These are phyloP conservation scores for Psilocybe cubensis DNA, from an alignment of 768 basidiomycete species.

Conservation along the genomic window DNA sequence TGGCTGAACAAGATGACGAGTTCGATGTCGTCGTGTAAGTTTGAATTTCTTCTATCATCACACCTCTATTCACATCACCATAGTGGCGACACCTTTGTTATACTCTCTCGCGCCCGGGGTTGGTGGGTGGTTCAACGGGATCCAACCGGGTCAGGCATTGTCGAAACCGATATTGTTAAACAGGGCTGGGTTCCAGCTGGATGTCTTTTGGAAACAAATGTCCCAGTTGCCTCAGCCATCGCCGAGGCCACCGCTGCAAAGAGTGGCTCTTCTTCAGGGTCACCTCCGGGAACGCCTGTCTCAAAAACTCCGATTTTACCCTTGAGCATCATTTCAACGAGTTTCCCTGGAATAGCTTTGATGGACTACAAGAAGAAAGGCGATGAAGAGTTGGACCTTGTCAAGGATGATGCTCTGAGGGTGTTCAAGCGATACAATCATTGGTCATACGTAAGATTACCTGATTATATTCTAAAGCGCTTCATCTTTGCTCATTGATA, in stretches of 20 bases:
- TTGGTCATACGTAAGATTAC: slow-evolving; percentile 80
- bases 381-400: slow-evolving; percentile 87
- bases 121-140: slow-evolving; percentile 99
- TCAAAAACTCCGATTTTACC: slow-evolving; percentile 86
- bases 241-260: slow-evolving; percentile 78
- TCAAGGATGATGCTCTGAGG: slow-evolving; percentile 85
- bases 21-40: slow-evolving; percentile 96
- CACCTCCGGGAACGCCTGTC: slow-evolving; percentile 40
- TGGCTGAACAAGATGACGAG: slow-evolving; percentile 98
- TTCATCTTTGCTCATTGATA: background rate
- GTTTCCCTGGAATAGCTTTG: slow-evolving; percentile 93
- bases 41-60: slow-evolving; percentile 5
- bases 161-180: slow-evolving; percentile 75
- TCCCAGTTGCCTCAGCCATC: slow-evolving; percentile 87
- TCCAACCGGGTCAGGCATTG: slow-evolving; percentile 78
- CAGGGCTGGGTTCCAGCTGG: slow-evolving; percentile 99
- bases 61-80: slow-evolving; percentile 8
- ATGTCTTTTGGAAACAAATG: slow-evolving; percentile 90
- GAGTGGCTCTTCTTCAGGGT: slow-evolving; percentile 40
- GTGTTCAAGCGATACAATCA: slow-evolving; percentile 99
- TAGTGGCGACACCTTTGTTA: slow-evolving; percentile 93
- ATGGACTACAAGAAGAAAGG: slow-evolving; percentile 98
- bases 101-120: slow-evolving; percentile 91
- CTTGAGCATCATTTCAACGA: slow-evolving; percentile 92
- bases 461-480: background rate